These are phyloP conservation scores for Lathyrus oleraceus DNA, from an alignment of 306 rosid genomes.

Conservation along the genomic window DNA sequence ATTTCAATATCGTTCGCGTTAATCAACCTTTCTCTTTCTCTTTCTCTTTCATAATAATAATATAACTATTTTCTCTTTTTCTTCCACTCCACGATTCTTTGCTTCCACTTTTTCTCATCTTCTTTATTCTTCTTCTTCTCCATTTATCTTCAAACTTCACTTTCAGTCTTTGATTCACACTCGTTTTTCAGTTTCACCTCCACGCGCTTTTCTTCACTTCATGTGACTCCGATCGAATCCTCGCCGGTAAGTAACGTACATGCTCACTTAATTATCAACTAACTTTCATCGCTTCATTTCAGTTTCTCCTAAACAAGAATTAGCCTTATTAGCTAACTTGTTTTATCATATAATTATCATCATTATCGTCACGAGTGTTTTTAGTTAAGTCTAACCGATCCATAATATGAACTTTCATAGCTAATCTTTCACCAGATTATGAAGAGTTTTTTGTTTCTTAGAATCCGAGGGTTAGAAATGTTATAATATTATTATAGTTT, in stretches of 20 bases:
- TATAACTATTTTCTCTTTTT: constrained; percentile 5
- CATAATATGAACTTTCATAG: no score
- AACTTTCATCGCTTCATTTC: constrained; percentile 10
- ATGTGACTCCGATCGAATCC: constrained; percentile 28
- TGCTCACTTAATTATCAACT: not conserved
- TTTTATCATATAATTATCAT: not conserved
- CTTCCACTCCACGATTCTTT: constrained; percentile 57
- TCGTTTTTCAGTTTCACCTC: constrained; percentile 27
- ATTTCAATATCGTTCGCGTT: constrained; percentile 38
- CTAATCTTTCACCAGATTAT: no score
- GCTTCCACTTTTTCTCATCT: constrained; percentile 55
- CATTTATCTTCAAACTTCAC: not conserved
- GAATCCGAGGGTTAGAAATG: no score
- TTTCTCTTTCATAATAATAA: no score
- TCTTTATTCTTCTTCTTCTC: constrained; percentile 32
- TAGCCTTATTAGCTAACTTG: not conserved
- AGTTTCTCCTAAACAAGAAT: not conserved
- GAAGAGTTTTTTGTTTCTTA: no score
- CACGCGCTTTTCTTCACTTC: constrained; percentile 15
- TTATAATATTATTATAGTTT: no score
- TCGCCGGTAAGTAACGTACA: constrained; percentile 5
- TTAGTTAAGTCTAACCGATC: no score
- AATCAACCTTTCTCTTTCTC: constrained; percentile 32
- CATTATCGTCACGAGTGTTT: not conserved
- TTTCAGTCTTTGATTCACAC: not conserved